Evolutionary conservation across 1,284 basidiomycete species (phyloP).

Genomic region (Thecaphora frezii): DNA sequence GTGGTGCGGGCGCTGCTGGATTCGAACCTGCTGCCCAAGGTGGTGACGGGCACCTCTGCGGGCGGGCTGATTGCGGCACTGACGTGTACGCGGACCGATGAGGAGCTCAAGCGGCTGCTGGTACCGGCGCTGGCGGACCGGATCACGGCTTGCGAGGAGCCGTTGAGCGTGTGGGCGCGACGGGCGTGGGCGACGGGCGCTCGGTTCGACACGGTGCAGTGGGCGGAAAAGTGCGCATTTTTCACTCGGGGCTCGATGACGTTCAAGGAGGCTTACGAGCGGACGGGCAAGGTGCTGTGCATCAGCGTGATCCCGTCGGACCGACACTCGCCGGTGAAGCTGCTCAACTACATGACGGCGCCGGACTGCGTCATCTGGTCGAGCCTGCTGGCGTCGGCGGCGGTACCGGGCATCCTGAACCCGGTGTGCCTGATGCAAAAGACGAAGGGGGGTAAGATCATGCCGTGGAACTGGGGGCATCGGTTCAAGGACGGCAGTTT

Average conservation of each 20-base stretch:
- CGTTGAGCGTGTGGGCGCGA: constrained; percentile 67
- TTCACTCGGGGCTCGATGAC: constrained; percentile 93
- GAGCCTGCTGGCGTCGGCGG: constrained; percentile 58
- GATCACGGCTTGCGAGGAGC: constrained; percentile 88
- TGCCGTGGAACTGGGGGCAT: constrained; percentile 88
- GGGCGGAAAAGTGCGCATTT: constrained; percentile 76
- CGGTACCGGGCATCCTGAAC: constrained; percentile 63
- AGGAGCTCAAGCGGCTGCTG: constrained; percentile 73
- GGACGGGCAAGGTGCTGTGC: constrained; percentile 86
- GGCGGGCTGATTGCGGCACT: constrained; percentile 74
- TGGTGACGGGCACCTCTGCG: constrained; percentile 85
- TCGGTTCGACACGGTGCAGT: constrained; percentile 83
- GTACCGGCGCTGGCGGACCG: constrained; percentile 67
- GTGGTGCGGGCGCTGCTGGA: constrained; percentile 90
- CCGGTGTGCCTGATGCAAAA: constrained; percentile 85
- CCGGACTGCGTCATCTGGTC: constrained; percentile 75
- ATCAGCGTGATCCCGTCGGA: constrained; percentile 92
- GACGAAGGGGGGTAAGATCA: constrained; percentile 74
- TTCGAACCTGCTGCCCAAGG: constrained; percentile 79
- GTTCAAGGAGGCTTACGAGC: constrained; percentile 89
- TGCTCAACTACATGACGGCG: constrained; percentile 92
- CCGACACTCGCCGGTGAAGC: constrained; percentile 85
- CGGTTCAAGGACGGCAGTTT: constrained; percentile 57
- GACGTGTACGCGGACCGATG: constrained; percentile 84
- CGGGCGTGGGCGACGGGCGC: constrained; percentile 87